phyloP scores from a whole-genome alignment of 805 yeast species.

The Candida awuae region DNA sequence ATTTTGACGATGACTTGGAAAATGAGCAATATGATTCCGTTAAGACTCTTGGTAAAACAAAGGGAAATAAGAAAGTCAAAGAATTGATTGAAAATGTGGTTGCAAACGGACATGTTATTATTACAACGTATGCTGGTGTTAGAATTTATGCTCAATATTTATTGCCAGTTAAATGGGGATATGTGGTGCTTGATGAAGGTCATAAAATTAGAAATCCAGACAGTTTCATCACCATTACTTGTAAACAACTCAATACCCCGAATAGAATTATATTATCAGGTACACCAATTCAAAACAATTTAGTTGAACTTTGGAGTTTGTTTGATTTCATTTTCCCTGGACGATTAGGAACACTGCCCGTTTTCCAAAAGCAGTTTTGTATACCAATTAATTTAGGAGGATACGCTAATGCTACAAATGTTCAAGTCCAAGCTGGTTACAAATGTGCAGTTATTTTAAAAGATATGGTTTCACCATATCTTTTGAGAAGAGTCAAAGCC shows the following conservation, averaged over 20 bases:
- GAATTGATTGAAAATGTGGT: constrained; percentile 51
- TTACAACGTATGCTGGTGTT: constrained; percentile 76
- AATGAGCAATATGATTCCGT: constrained; percentile 30
- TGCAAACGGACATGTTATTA: constrained; percentile 67
- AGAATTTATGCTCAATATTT: constrained; percentile 46
- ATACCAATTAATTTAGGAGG: constrained; percentile 96
- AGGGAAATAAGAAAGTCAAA: constrained; percentile 25
- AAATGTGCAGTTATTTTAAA: constrained; percentile 89
- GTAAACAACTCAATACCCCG: constrained; percentile 79
- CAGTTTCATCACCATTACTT: constrained; percentile 73
- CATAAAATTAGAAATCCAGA: constrained; percentile 95
- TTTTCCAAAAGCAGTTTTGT: constrained; percentile 87
- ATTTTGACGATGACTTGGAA: constrained; percentile 43
- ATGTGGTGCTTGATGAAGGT: constrained; percentile 90
- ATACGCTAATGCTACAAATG: constrained; percentile 91
- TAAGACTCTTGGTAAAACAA: constrained; percentile 22
- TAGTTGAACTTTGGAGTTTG: constrained; percentile 87
- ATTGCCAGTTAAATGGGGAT: constrained; percentile 75
- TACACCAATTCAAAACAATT: constrained; percentile 92
- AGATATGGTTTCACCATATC: constrained; percentile 83
- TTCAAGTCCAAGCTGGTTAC: constrained; percentile 93
- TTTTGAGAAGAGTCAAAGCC: constrained; percentile 76
- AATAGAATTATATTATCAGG: constrained; percentile 87
- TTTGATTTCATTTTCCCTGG: constrained; percentile 97
- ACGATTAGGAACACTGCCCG: constrained; percentile 86